Conservation (phyloP, 768 basidiomycete genomes). For the Phlebiopsis gigantea region DNA sequence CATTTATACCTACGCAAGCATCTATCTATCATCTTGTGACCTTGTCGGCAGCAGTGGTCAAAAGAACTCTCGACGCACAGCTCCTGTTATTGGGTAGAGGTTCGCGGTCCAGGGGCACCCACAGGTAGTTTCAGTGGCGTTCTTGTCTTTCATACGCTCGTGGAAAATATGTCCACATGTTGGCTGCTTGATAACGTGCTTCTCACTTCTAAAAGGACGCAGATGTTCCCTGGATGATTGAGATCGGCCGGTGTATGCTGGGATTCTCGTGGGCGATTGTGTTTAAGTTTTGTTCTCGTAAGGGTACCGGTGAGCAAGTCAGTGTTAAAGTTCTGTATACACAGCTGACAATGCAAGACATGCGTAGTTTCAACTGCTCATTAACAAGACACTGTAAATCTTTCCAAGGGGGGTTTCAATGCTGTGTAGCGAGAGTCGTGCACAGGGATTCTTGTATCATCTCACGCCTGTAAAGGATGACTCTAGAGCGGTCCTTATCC, state of each 20-base stretch:
- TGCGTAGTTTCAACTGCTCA: no score
- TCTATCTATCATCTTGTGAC: not conserved
- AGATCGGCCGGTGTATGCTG: not conserved
- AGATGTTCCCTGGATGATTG: not conserved
- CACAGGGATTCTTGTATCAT: not conserved
- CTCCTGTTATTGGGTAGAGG: not conserved
- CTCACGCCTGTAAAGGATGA: not conserved
- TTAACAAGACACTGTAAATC: no score
- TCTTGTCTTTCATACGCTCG: not conserved
- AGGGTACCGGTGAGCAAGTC: not conserved
- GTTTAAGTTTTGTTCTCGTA: not conserved
- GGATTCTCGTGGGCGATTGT: not conserved
- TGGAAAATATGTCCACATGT: not conserved
- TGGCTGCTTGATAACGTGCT: constrained; percentile 1
- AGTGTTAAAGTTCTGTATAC: not conserved
- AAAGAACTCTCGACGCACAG: not conserved
- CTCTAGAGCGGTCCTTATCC: not conserved
- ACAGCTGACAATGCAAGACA: not conserved
- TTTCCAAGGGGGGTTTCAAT: no score
- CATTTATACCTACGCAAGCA: not conserved
- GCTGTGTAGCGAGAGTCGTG: no score
- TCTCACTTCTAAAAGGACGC: not conserved
- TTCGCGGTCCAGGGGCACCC: not conserved
- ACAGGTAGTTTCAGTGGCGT: not conserved
- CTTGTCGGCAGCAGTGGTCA: constrained; percentile 1